phyloP scores from a whole-genome alignment of 2,329 filamentous ascomycete genomes.

The Xenosphaeropsis pyriputrescens region DNA sequence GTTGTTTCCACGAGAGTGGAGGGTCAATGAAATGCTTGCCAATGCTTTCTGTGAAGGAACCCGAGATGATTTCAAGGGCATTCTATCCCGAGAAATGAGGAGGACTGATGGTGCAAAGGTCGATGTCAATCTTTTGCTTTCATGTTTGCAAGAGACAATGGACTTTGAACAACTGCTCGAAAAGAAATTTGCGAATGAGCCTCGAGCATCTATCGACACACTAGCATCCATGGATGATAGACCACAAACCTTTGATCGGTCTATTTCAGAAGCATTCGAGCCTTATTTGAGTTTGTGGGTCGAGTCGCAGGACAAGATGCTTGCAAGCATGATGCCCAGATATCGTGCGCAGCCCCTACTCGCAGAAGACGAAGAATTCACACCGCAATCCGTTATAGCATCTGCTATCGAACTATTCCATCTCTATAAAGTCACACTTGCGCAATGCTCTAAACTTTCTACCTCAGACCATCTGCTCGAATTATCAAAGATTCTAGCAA shows the following conservation, averaged over 20 bases:
- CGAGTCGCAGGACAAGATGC: conserved; percentile 82
- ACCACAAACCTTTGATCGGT: conserved; percentile 66
- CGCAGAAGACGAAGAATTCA: conserved; percentile 81
- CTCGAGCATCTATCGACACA: conserved; percentile 77
- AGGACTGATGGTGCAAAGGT: conserved; percentile 62
- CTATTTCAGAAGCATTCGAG: conserved; percentile 93
- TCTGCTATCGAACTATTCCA: conserved; percentile 96
- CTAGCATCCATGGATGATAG: conserved; percentile 66
- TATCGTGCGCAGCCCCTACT: conserved; percentile 75
- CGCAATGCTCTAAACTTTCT: conserved; percentile 91
- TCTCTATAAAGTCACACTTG: conserved; percentile 84
- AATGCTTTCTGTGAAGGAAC: conserved; percentile 94
- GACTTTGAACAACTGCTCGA: conserved; percentile 93
- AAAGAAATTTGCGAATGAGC: conserved; percentile 59
- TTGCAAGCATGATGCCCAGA: conserved; percentile 71
- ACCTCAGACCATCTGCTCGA: conserved; percentile 80
- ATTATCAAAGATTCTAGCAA: conserved; percentile 71
- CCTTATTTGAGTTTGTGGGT: conserved; percentile 96
- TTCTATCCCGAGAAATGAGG: conserved; percentile 77
- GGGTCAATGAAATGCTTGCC: conserved; percentile 76
- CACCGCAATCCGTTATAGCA: conserved; percentile 72
- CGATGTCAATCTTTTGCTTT: conserved; percentile 79
- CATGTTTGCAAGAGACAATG: conserved; percentile 85
- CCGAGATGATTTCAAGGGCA: conserved; percentile 86
- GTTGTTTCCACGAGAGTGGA: conserved; percentile 81